Evolutionary conservation across 1,139 yeast genomes (phyloP).

Genomic region (Scheffersomyces stambukii): DNA sequence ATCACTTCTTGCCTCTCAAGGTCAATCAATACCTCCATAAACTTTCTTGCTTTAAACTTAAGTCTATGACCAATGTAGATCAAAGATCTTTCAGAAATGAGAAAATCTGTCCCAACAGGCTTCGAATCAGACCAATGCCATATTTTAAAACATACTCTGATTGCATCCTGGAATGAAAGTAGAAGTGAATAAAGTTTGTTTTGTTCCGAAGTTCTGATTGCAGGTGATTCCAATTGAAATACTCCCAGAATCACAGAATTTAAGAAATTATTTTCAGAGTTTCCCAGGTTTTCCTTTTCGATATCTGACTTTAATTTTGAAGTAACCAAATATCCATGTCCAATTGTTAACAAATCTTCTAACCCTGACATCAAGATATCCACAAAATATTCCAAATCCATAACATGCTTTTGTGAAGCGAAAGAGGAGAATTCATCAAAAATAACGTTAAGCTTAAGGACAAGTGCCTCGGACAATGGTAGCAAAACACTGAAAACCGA

Average conservation of each 20-base stretch:
- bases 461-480: slow-evolving; percentile 46
- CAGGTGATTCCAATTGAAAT: slow-evolving; percentile 73
- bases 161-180: slow-evolving; percentile 61
- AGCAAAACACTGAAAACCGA: slow-evolving; percentile 49
- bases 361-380: slow-evolving; percentile 58
- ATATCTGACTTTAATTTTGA: slow-evolving; percentile 20
- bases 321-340: slow-evolving; percentile 54
- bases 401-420: slow-evolving; percentile 16
- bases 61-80: slow-evolving; percentile 62
- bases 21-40: slow-evolving; percentile 64
- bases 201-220: slow-evolving; percentile 50
- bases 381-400: slow-evolving; percentile 43
- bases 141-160: slow-evolving; percentile 50
- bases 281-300: slow-evolving; percentile 4
- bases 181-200: slow-evolving; percentile 53
- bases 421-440: slow-evolving; percentile 21
- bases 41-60: slow-evolving; percentile 65
- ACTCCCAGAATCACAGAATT: slow-evolving; percentile 84
- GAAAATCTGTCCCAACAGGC: slow-evolving; percentile 6
- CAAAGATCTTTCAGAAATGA: slow-evolving; percentile 38
- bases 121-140: slow-evolving; percentile 74
- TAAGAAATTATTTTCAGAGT: slow-evolving; percentile 50
- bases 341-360: slow-evolving; percentile 55
- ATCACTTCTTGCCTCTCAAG: slow-evolving; percentile 73
- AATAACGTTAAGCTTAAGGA: slow-evolving; percentile 38